A percentile compares a stretch with the other conserved stretches of the same genome.
Evolutionary conservation across 116 monocot species (phyloP).

Genomic region (Zostera marina): DNA sequence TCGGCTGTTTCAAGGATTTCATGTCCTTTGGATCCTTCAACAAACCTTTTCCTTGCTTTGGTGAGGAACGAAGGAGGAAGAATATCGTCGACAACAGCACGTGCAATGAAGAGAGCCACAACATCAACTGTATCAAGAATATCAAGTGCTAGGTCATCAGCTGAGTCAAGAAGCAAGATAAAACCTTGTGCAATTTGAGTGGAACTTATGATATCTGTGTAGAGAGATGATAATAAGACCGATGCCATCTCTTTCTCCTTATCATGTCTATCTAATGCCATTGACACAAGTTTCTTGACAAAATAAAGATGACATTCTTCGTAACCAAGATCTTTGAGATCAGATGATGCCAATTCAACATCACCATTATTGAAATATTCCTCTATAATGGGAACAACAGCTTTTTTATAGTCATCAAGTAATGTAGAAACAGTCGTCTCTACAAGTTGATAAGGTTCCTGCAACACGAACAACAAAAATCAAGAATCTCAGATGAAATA

Average conservation of each 20-base stretch:
- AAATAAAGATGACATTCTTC: constrained; percentile 71
- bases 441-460: constrained; percentile 89
- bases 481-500: neutral
- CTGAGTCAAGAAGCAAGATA: constrained; percentile 65
- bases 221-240: constrained; percentile 72
- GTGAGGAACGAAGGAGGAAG: constrained; percentile 74
- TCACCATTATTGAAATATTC: constrained; percentile 87
- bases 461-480: neutral
- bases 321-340: constrained; percentile 58
- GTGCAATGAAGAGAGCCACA: constrained; percentile 77
- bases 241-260: constrained; percentile 98
- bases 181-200: constrained; percentile 68
- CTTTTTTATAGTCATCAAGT: constrained; percentile 63
- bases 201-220: constrained; percentile 51
- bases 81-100: constrained; percentile 92
- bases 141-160: constrained; percentile 83
- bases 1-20: constrained; percentile 66
- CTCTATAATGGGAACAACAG: constrained; percentile 51
- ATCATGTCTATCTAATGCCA: constrained; percentile 87
- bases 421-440: constrained; percentile 44
- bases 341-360: constrained; percentile 55
- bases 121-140: constrained; percentile 75
- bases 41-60: constrained; percentile 28
- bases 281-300: constrained; percentile 83
- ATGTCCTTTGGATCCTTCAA: constrained; percentile 50